Conservation (phyloP, 1,139 yeast species). For the Suhomyces atakaporum region DNA sequence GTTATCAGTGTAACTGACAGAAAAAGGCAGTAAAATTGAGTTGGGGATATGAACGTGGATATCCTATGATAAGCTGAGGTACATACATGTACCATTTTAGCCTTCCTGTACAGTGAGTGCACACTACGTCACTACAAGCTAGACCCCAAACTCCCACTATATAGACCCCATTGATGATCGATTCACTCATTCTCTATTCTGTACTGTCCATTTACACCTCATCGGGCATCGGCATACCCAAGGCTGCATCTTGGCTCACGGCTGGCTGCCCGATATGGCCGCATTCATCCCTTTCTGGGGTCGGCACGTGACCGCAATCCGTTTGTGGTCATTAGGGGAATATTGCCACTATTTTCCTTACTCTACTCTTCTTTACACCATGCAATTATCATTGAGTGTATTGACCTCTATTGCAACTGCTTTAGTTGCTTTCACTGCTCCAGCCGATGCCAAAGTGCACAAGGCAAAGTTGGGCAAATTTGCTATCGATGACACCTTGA, state of each 20-base stretch:
- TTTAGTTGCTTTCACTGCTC: constrained; percentile 27
- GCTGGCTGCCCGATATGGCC: neutral
- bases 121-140: no score
- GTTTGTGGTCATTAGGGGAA: constrained; percentile 5
- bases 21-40: no score
- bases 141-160: no score
- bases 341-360: constrained; percentile 12
- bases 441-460: constrained; percentile 61
- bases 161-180: no score
- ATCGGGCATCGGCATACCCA: no score
- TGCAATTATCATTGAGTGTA: constrained; percentile 39
- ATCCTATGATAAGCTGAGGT: no score
- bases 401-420: constrained; percentile 42
- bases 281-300: neutral
- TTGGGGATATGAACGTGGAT: no score
- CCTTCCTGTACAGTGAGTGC: no score
- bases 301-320: constrained; percentile 3
- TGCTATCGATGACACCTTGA: constrained; percentile 60
- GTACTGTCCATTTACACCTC: neutral
- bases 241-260: no score
- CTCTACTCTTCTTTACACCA: constrained; percentile 10
- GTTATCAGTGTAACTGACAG: no score
- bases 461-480: constrained; percentile 64
- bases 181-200: no score
- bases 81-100: no score